Evolutionary conservation across 805 yeast species (phyloP).

Genomic region (Metschnikowia reukaufii): DNA sequence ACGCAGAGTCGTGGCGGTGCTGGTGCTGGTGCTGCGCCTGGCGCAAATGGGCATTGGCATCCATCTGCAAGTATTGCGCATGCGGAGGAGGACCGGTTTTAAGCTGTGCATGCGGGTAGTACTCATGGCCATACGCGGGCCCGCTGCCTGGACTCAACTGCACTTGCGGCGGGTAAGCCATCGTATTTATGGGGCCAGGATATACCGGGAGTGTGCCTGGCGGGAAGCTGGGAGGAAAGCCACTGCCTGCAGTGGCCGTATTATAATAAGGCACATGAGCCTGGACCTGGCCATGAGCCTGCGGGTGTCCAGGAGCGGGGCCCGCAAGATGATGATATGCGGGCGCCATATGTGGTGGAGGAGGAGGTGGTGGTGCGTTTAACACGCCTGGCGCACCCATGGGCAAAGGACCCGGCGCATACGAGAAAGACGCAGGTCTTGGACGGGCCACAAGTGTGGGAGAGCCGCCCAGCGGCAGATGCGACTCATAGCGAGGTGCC

Average conservation of each 20-base stretch:
- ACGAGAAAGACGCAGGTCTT: constrained; percentile 15
- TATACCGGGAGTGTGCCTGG: neutral
- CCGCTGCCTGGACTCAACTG: constrained; percentile 2
- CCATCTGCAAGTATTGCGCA: constrained; percentile 3
- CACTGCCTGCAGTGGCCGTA: constrained; percentile 14
- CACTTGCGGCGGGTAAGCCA: constrained; percentile 3
- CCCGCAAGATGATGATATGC: neutral
- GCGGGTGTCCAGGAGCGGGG: neutral
- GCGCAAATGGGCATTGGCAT: constrained; percentile 1
- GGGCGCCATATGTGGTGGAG: neutral
- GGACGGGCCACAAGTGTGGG: constrained; percentile 14
- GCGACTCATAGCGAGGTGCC: neutral
- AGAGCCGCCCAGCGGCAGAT: constrained; percentile 10
- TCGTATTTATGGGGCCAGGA: neutral
- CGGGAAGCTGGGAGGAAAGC: constrained; percentile 1
- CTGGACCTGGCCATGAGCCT: neutral
- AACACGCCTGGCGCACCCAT: constrained; percentile 1
- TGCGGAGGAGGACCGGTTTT: neutral
- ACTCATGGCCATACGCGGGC: constrained; percentile 3
- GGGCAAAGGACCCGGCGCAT: constrained; percentile 7
- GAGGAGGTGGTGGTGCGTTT: neutral
- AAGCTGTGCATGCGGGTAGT: neutral
- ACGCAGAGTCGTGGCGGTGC: neutral
- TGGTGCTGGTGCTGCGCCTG: neutral
- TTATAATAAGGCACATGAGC: constrained; percentile 4